Base-by-base conservation (phyloP, 2,329 filamentous ascomycete genomes). In the Diplodia scrobiculata region DNA sequence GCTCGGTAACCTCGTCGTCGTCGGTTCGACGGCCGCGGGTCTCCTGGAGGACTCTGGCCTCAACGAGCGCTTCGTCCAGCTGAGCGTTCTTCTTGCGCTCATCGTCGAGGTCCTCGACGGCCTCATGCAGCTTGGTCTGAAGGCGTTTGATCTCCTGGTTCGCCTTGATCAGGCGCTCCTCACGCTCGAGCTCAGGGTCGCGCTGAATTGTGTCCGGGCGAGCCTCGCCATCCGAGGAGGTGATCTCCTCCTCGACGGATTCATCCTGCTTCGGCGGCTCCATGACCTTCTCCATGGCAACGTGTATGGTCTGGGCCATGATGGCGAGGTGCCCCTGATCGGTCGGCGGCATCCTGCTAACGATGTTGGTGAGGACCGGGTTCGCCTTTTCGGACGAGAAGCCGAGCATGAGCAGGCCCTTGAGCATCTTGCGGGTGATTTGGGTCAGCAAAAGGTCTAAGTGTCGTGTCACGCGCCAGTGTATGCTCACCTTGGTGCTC, bases 91-190 rank as follows among this genome's bases (percentile, higher is more conserved):
- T 76, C 54, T 76, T 74, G 29, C 77, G 75, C 17, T 78, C 74
- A 19, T 76, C 75, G 64, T 79, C 76, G 34, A 83, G 68, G 59
- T 83, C 80, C 34, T 74, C 74, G 59, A 77, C 74, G n/a, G 79
- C 71, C 32, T 78, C 77, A 5, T 68, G 71, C 52, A 82, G 72
- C 63, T 78, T 78, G 1, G 72, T 74, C 67, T 79, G 77, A 36
- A 83, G 69, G 36, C 79, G 77, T 63, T 79, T 74, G 59, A 81
- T 79, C 27, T 79, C 79, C 62, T 80, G 79, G 69, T 81, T 80
- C 7, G 80, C 80, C 68, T 81, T 78, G 67, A 84, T 78, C 5
- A 84, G 71, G 67, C 81, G 79, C 65, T 82, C 82, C 69, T 84
- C 82, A 60, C 80, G 78, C 71, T 84, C 81, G 41, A 84, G 72